Base-by-base conservation (phyloP, 768 basidiomycete genomes). In the Kondoa subrosea region DNA sequence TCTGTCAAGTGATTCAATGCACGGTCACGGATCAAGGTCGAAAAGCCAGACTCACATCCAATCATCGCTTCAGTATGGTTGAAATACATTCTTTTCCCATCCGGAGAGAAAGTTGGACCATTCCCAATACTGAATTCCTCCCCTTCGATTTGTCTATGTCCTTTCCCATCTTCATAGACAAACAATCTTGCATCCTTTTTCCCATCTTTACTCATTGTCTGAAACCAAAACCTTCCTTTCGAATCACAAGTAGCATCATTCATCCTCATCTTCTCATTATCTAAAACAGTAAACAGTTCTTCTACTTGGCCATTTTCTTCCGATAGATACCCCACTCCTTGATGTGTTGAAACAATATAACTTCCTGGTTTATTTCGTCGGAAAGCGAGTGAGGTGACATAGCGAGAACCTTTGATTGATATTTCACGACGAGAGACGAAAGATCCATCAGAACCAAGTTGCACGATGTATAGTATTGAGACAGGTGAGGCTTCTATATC, bases 171-270 rank as follows among this genome's bases (percentile, higher is more conserved):
- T 3, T 57, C 64, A 30, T 68, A 68, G 63, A 68, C 30, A 57
- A 66, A 68, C 15, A 68, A 56, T 56, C 66, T 68, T 2, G 64
- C 68, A 17, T 3, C 34, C 31, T 57, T n/a, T 32, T 66, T 2
- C 32, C 56, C 68, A n/a, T 66, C 56, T 21, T 34, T 15, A 3
- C 56, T 40, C 68, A 68, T 64, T 17, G 67, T 56, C 32, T 68
- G 68, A 50, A 68, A 68, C 40, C 65, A 68, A 64, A 68, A 68
- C n/a, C 64, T 63, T 31, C 68, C 68, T 17, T 66, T 50, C 26
- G 31, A 21, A 31, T 68, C 68, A 56, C 66, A 67, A 26, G 32
- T 29, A 2, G 62, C 68, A 66, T 68, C 68, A 57, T 68, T 68
- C 64, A 68, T 66, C 25, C 68, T 33, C 65, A 68, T 66, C 12